Conservation (phyloP, 2,329 filamentous ascomycete genomes). For the Botryotinia convoluta region DNA sequence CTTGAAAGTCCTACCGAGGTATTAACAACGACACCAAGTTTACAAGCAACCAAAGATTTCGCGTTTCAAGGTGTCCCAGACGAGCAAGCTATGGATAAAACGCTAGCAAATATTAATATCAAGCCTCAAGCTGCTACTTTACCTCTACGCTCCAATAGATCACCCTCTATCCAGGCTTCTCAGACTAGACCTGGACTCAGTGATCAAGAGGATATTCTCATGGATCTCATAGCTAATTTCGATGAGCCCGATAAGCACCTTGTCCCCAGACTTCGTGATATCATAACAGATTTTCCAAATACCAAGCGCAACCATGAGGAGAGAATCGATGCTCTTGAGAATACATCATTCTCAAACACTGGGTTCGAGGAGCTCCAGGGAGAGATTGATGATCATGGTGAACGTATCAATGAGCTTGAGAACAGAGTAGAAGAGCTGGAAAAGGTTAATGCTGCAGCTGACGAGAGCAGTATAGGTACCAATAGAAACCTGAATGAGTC, state of each 20-base stretch:
- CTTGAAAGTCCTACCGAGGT: constrained; percentile 36
- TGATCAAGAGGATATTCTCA: neutral
- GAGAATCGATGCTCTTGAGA: constrained; percentile 68
- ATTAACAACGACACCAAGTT: constrained; percentile 31
- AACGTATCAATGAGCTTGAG: constrained; percentile 68
- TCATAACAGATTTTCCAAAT: constrained; percentile 31
- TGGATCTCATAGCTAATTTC: constrained; percentile 3
- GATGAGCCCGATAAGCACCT: constrained; percentile 24
- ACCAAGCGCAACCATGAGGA: constrained; percentile 49
- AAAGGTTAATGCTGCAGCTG: constrained; percentile 49
- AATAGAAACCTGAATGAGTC: constrained; percentile 32
- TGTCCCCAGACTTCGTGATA: constrained; percentile 28
- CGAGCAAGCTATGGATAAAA: neutral
- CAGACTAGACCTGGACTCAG: neutral
- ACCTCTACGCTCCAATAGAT: constrained; percentile 17
- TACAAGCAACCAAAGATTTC: constrained; percentile 27
- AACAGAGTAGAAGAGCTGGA: constrained; percentile 59
- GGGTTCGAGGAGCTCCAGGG: constrained; percentile 69
- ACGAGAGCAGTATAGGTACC: constrained; percentile 32
- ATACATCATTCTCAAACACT: constrained; percentile 62
- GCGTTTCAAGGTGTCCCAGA: constrained; percentile 21
- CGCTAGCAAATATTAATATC: constrained; percentile 24
- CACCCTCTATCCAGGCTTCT: neutral
- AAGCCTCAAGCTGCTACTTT: constrained; percentile 17
- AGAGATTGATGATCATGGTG: constrained; percentile 63